Evolutionary conservation across 441 rosid species (phyloP).

Genomic region (Arabidopsis lyrata): DNA sequence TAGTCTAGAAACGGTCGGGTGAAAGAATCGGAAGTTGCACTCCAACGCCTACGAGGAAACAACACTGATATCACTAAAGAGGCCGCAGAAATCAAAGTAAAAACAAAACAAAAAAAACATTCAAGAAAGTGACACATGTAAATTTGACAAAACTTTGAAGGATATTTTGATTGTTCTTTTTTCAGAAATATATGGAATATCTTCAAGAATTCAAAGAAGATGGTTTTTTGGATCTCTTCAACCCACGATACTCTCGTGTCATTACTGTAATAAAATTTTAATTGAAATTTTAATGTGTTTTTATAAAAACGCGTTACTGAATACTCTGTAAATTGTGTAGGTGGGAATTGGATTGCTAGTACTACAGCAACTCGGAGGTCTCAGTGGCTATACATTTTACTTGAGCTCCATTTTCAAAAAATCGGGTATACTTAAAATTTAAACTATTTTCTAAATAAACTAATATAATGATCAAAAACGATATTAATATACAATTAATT

Average conservation of each 20-base stretch:
- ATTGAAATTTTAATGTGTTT: not conserved
- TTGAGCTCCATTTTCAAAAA: conserved; percentile 52
- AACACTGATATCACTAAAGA: conserved; percentile 56
- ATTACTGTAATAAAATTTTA: conserved; percentile 44
- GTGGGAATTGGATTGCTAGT: conserved; percentile 67
- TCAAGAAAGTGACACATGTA: not conserved
- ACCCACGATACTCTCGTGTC: conserved; percentile 55
- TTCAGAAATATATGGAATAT: conserved; percentile 53
- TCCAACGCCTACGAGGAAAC: conserved; percentile 60
- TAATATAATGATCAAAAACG: not conserved
- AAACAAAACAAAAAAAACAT: no score
- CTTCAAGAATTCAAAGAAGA: conserved; percentile 44
- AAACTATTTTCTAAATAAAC: not conserved
- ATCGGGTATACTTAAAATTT: conserved; percentile 44
- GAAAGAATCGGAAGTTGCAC: conserved; percentile 53
- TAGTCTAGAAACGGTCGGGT: conserved; percentile 59
- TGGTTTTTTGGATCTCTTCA: conserved; percentile 52
- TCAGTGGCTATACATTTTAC: conserved; percentile 56
- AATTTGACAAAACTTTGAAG: not conserved
- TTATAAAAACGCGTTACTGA: not conserved
- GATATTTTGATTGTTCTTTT: not conserved
- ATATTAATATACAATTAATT: conserved; percentile 5
- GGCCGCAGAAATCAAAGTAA: conserved; percentile 62
- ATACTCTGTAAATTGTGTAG: conserved; percentile 33
- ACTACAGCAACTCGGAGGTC: conserved; percentile 60